Evolutionary conservation across 2,329 filamentous ascomycete genomes (phyloP), one percentile per base, ranked within the genome.

Genomic region (Ophiocordyceps sinensis): DNA sequence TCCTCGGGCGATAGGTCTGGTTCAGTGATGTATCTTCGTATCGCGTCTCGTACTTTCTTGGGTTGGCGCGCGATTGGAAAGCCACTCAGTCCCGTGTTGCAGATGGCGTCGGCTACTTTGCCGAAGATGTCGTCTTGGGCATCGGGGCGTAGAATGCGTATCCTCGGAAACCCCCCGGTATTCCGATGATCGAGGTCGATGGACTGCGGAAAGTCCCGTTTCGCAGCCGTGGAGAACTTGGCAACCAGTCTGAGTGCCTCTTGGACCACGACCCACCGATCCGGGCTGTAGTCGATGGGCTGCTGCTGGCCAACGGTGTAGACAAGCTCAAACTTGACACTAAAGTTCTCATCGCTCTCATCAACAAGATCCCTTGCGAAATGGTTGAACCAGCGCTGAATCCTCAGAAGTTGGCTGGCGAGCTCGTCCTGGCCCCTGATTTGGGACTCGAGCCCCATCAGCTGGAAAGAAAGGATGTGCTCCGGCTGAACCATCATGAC

Each of bases 311-410:
- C 78, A 48, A 80, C 69, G 0, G 76, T 79, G 43, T 82, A 82
- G 2, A 82, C 62, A 0, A 82, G 53, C 48, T 82, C 75, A 32
- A 77, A 79, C 37, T 70, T 73, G 4, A 69, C 64, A 36, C 66
- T 73, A 36, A 81, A 71, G 41, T 73, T 75, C 43, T 81, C 75
- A 38, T 83, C 79, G 32, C 72, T 77, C 53, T 83, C 77, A 43
- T 82, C 77, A 0, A 82, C 61, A 2, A 83, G 64, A 44, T 80
- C 76, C 0, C 21, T n/a, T 75, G 67, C 0, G 56, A 12, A 28
- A 4, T 1, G 2, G 10, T 40, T 19, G 11, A 40, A 40, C 2
- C 28, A 35, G 19, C 23, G 12, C 31, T 35, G 21, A 2, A 28
- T 26, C 8, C 34, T 5, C 10, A 40, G 10, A 28, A 64, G 1